Percentiles rank a stretch among this genome's conserved stretches.
Conservation (phyloP, 2,329 filamentous ascomycete species). For the Aspergillus sp. region DNA sequence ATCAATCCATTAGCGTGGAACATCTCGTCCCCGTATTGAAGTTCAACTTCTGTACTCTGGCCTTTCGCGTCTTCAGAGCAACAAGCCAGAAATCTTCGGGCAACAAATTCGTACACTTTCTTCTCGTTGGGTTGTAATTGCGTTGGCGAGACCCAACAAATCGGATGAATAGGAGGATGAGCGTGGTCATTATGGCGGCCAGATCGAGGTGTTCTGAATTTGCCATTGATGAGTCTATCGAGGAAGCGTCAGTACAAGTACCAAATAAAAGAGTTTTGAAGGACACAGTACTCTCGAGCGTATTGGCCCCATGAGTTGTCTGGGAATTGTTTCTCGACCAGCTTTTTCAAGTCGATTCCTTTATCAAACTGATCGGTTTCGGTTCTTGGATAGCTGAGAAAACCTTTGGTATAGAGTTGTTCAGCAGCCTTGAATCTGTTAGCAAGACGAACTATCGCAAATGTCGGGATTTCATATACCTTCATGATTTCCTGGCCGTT, state of each 20-base stretch:
- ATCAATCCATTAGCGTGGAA: constrained; percentile 78
- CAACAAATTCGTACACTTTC: constrained; percentile 84
- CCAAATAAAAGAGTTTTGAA: background rate
- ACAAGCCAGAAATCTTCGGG: constrained; percentile 84
- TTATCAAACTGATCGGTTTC: constrained; percentile 94
- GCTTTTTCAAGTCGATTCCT: constrained; percentile 69
- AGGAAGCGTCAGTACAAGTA: background rate
- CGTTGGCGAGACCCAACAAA: constrained; percentile 64
- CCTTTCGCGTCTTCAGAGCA: constrained; percentile 92
- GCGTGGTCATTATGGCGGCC: constrained; percentile 92
- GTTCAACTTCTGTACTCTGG: constrained; percentile 71
- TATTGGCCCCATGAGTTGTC: constrained; percentile 71
- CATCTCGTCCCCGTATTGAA: constrained; percentile 70
- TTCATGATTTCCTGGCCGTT: constrained; percentile 85
- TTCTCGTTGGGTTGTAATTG: constrained; percentile 57
- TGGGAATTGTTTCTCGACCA: constrained; percentile 76
- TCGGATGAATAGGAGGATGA: constrained; percentile 92
- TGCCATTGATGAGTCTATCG: constrained; percentile 56
- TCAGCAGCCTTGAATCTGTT: constrained; percentile 52
- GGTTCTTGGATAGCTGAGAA: constrained; percentile 94
- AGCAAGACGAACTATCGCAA: constrained; percentile 1
- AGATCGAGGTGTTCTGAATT: constrained; percentile 69
- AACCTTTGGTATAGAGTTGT: constrained; percentile 81
- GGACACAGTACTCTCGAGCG: constrained; percentile 49
- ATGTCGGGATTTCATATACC: constrained; percentile 24